Base-by-base conservation (phyloP, 2,329 filamentous ascomycete genomes). In the Aspergillus sp. region DNA sequence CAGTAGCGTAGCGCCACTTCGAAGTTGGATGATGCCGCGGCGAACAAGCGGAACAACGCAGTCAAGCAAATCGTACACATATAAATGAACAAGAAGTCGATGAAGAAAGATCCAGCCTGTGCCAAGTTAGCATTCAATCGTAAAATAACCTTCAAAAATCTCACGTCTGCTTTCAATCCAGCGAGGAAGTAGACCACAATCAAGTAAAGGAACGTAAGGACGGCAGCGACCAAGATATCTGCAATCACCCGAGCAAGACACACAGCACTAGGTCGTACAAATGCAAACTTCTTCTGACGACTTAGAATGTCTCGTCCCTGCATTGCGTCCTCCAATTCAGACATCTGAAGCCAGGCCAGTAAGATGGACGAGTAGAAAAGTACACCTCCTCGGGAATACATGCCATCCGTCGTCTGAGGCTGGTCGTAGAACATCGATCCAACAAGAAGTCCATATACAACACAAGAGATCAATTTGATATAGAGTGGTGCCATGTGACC, bases 301-400 rank as follows among this genome's bases (percentile, higher is more conserved):
- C 76, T 89, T 63, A 83, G 90, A 23, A 93, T 86, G 3, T 83
- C 82, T 47, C 91, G 83, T 5, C 90, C 88, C 56, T 85, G 85
- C 38, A 92, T 87, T n/a, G 89, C 89, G 64, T 89, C 89, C 82
- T 89, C 90, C 28, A 92, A 81, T 72, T 94, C 91, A 0, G 87
- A 85, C 46, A 94, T 80, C 60, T 92, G 89, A 2, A 93, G 81
- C 86, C 86, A 89, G 51, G 79, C 80, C 4, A 88, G 76, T 71
- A 89, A 83, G 41, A 89, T 77, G 45, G 87, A 84, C 0, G 84
- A 85, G 74, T 88, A 88, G 76, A 89, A 89, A 3, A 85, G 72
- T 3, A 84, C 79, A 65, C 87, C 87, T 19, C 86, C 86, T 59
- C 86, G 80, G 3, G 81, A 79, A 71, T 88, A 89, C 38, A 85